These are phyloP conservation scores for Panaeolus cyanescens DNA, from an alignment of 768 basidiomycete genomes.

Conservation along the genomic window DNA sequence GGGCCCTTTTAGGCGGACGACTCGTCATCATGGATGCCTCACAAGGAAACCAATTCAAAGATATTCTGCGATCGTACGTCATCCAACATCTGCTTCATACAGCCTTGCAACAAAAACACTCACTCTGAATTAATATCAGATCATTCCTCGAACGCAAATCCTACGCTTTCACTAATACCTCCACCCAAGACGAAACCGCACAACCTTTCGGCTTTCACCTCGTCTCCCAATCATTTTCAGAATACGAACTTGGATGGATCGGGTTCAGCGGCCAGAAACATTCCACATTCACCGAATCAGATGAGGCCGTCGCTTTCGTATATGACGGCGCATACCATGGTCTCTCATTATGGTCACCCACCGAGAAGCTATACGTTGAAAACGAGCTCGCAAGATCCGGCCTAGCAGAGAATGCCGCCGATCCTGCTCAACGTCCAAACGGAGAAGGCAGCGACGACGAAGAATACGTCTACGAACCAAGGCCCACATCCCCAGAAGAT, in stretches of 20 bases:
- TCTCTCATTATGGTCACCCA: background rate
- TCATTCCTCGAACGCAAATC: background rate
- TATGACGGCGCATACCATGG: slow-evolving; percentile 1
- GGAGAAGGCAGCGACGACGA: background rate
- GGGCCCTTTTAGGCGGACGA: background rate
- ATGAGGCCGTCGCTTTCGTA: background rate
- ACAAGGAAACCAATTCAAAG: background rate
- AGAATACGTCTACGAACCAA: background rate
- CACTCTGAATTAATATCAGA: too few species aligned
- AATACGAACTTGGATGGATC: slow-evolving; percentile 5
- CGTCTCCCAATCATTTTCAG: background rate
- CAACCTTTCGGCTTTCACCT: background rate
- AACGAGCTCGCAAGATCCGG: background rate
- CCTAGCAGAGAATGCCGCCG: too few species aligned
- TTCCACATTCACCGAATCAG: background rate
- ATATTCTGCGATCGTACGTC: background rate
- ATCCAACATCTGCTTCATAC: background rate
- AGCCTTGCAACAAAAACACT: too few species aligned
- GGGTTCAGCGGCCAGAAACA: slow-evolving; percentile 5
- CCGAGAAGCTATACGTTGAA: background rate
- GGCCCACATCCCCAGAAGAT: background rate
- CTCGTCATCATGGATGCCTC: background rate
- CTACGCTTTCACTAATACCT: background rate
- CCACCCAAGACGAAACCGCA: background rate
- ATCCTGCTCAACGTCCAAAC: background rate